Conservation (phyloP, 768 basidiomycete species). For the Roridomyces roridus region DNA sequence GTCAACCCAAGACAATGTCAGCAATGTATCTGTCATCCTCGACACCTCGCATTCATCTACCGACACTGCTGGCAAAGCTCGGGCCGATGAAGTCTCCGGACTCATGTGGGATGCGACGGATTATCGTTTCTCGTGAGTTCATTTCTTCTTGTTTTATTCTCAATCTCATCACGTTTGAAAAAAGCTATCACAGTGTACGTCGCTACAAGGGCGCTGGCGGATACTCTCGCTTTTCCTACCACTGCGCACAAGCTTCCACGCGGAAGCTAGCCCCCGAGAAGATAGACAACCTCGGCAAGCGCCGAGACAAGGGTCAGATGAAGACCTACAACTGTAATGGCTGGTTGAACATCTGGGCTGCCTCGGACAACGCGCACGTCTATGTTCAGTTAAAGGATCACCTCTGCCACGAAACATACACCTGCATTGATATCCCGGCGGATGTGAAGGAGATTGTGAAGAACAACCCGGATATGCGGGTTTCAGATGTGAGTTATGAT, state of each 20-base stretch:
- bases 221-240: not conserved
- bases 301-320: constrained; percentile 19
- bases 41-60: too few relatives aligned
- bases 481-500: constrained; percentile 17
- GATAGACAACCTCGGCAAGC: constrained; percentile 1
- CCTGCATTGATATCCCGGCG: constrained; percentile 17
- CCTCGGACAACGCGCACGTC: not conserved
- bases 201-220: not conserved
- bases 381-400: constrained; percentile 14
- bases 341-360: constrained; percentile 19
- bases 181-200: not conserved
- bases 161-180: too few relatives aligned
- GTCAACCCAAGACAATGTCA: too few relatives aligned
- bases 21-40: too few relatives aligned
- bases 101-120: too few relatives aligned
- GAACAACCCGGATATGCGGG: constrained; percentile 3
- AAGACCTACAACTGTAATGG: constrained; percentile 23
- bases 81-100: too few relatives aligned
- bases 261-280: constrained; percentile 18
- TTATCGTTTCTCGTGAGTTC: too few relatives aligned
- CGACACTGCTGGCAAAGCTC: too few relatives aligned
- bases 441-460: constrained; percentile 15
- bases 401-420: constrained; percentile 26
- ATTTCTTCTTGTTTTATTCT: too few relatives aligned
- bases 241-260: not conserved